Evolutionary conservation across 2,329 filamentous ascomycete species (phyloP).

Genomic region (Aspergillus quadricinctus): DNA sequence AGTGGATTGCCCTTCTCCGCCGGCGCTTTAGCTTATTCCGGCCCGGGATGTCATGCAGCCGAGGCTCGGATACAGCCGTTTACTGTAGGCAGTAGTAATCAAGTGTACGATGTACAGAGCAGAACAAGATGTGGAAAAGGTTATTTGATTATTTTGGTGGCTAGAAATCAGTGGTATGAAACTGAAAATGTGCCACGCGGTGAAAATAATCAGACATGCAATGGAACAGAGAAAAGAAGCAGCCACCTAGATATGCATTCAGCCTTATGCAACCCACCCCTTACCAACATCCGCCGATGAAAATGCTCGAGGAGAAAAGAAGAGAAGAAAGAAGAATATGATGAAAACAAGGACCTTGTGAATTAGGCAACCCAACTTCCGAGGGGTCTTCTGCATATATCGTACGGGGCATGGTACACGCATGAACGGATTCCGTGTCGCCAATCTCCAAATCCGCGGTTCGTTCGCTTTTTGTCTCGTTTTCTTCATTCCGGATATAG

Average conservation of each 20-base stretch:
- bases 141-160: not conserved
- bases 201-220: slow-evolving; percentile 5
- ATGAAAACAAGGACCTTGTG: not conserved
- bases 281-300: slow-evolving; percentile 2
- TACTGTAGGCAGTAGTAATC: not conserved
- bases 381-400: not conserved
- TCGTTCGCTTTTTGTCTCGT: not conserved
- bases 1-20: slow-evolving; percentile 1
- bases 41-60: slow-evolving; percentile 8
- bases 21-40: slow-evolving; percentile 8
- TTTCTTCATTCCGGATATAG: not conserved
- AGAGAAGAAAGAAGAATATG: not conserved
- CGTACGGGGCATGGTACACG: not conserved
- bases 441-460: not conserved
- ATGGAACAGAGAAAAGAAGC: not conserved
- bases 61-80: slow-evolving; percentile 7
- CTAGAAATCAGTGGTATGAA: not conserved
- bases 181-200: not conserved
- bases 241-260: slow-evolving; percentile 2
- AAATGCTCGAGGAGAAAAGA: not conserved
- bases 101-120: not conserved
- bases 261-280: slow-evolving; percentile 5
- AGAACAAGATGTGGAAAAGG: not conserved
- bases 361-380: not conserved
- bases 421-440: not conserved